These are phyloP conservation scores for Geotrichum siamense DNA, from an alignment of 1,139 yeast genomes.

Conservation along the genomic window DNA sequence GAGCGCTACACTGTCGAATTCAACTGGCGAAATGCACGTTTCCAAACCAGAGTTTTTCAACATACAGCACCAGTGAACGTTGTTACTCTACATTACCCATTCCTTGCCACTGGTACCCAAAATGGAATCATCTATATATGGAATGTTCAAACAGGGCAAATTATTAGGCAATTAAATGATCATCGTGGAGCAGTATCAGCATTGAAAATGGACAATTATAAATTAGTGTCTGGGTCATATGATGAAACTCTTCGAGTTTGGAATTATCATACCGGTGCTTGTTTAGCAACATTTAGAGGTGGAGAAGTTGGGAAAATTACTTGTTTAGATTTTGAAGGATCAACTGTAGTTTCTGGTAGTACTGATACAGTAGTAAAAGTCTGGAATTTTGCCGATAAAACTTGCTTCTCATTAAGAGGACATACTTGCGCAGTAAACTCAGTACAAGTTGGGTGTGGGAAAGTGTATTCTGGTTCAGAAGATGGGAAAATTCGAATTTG, in stretches of 20 bases:
- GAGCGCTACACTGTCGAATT: constrained; percentile 86
- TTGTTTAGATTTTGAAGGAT: constrained; percentile 63
- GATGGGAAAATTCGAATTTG: constrained; percentile 92
- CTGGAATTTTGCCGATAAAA: constrained; percentile 94
- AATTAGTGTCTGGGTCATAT: constrained; percentile 84
- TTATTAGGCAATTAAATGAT: constrained; percentile 70
- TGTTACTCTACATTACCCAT: constrained; percentile 69
- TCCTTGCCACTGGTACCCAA: constrained; percentile 83
- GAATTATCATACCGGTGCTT: constrained; percentile 92
- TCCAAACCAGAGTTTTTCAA: constrained; percentile 53
- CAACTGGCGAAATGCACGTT: constrained; percentile 90
- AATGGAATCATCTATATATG: constrained; percentile 85
- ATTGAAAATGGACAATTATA: constrained; percentile 76
- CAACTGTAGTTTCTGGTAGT: constrained; percentile 84
- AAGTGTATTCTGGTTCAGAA: constrained; percentile 82
- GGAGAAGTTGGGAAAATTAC: constrained; percentile 31
- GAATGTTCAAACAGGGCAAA: constrained; percentile 74
- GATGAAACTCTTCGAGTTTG: constrained; percentile 90
- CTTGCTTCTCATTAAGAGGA: constrained; percentile 88
- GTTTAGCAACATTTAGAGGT: constrained; percentile 75
- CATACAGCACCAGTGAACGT: constrained; percentile 83
- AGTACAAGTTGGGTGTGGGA: constrained; percentile 75
- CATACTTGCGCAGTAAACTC: constrained; percentile 89
- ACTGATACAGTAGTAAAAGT: constrained; percentile 89
- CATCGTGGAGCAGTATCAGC: constrained; percentile 84